These are phyloP conservation scores for Neoscytalidium dimidiatum DNA, from an alignment of 2,329 filamentous ascomycete genomes.

Conservation along the genomic window DNA sequence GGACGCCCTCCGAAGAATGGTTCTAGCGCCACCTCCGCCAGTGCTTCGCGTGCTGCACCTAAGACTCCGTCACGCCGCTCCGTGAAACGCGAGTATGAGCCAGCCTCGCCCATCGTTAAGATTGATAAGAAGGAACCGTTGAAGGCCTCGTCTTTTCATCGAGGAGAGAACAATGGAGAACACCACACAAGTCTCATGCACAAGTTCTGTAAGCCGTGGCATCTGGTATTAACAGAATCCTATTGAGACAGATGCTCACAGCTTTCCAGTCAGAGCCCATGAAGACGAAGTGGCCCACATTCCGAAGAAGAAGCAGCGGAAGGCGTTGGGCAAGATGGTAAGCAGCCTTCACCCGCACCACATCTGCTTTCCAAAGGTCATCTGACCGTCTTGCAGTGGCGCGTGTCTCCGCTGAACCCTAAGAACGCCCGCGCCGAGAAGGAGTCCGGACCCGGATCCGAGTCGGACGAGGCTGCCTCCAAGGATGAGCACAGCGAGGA, in stretches of 20 bases:
- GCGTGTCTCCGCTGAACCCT: constrained; percentile 1
- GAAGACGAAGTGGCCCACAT: not conserved
- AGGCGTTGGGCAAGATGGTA: constrained; percentile 9
- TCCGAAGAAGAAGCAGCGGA: constrained; percentile 1
- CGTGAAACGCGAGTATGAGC: not conserved
- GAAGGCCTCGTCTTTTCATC: too few relatives aligned
- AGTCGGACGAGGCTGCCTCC: not conserved
- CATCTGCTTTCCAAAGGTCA: not conserved
- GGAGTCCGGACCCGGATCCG: not conserved
- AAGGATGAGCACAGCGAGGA: not conserved
- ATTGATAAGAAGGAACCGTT: not conserved
- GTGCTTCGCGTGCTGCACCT: not conserved
- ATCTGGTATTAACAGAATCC: not conserved
- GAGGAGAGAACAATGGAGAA: not conserved
- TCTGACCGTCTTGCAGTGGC: not conserved
- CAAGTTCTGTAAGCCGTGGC: not conserved
- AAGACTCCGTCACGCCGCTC: not conserved
- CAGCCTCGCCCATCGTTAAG: not conserved
- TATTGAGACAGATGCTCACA: not conserved
- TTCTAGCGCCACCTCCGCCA: not conserved
- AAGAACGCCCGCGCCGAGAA: constrained; percentile 2
- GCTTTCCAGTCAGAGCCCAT: not conserved
- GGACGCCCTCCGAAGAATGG: not conserved
- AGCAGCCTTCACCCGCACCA: not conserved
- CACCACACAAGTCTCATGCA: not conserved